Percentiles rank a stretch among this genome's conserved stretches.
These are phyloP conservation scores for Colletotrichum sp. DNA, from an alignment of 2,329 filamentous ascomycete species.

Conservation along the genomic window DNA sequence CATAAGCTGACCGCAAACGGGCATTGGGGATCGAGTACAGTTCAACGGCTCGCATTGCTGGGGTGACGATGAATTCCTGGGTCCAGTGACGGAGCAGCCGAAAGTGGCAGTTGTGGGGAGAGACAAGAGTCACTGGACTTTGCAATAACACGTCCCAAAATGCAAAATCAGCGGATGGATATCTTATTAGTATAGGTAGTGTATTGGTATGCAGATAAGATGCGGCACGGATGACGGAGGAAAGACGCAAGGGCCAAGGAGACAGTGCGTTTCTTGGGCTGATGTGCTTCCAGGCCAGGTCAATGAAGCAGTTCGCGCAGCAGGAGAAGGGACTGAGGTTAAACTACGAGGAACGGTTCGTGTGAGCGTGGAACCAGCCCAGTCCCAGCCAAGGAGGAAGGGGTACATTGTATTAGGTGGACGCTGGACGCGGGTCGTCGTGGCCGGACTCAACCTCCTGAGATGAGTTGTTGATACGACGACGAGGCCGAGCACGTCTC, in stretches of 20 bases:
- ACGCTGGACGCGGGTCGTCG: not conserved
- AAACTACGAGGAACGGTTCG: not conserved
- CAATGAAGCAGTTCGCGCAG: not conserved
- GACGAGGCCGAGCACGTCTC: not conserved
- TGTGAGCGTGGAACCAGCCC: not conserved
- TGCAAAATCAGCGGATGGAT: not conserved
- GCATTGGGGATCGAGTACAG: not conserved
- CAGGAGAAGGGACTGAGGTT: not conserved
- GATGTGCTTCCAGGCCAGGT: not conserved
- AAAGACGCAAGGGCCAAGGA: not conserved
- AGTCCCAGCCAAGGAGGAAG: not conserved
- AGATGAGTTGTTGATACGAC: not conserved
- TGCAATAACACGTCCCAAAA: not conserved
- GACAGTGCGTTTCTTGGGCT: not conserved
- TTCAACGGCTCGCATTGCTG: not conserved
- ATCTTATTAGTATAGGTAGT: not conserved
- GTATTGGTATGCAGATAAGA: not conserved
- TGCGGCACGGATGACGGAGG: not conserved
- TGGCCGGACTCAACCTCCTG: not conserved
- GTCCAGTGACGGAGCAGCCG: not conserved
- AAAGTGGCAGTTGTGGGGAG: not conserved
- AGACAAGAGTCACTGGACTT: not conserved
- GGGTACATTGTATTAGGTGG: not conserved
- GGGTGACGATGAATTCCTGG: not conserved
- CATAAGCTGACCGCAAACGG: not conserved